Conservation (phyloP, 345 rosid species). For the Murraya paniculata region DNA sequence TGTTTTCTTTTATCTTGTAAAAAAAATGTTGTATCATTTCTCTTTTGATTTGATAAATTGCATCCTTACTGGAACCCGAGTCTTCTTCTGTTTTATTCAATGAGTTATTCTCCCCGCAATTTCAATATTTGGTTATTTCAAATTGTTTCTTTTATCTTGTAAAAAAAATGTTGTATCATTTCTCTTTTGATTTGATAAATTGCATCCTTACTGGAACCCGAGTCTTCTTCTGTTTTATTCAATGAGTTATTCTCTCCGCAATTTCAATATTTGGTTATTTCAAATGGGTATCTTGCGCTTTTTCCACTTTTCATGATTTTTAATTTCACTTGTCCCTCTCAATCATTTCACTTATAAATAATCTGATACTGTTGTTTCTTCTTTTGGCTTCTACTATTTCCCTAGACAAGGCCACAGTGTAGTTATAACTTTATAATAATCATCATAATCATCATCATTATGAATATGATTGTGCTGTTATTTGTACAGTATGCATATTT, state of each 20-base stretch:
- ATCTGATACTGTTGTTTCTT: too few species aligned
- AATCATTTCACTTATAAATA: neutral
- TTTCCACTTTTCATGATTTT: neutral
- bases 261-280: neutral
- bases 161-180: neutral
- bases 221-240: neutral
- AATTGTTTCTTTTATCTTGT: too few species aligned
- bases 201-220: neutral
- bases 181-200: neutral
- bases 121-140: neutral
- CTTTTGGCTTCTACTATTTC: neutral
- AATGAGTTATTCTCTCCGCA: neutral
- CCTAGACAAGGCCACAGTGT: neutral
- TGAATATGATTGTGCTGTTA: neutral
- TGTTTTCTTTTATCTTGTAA: constrained; percentile 1
- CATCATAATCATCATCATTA: neutral
- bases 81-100: neutral
- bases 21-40: constrained; percentile 1
- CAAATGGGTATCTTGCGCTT: neutral
- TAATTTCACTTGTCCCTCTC: neutral
- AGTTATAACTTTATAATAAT: neutral
- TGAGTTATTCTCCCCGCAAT: neutral
- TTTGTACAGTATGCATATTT: neutral
- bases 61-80: neutral
- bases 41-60: neutral